Conservation (phyloP, 2,329 filamentous ascomycete species). For the Diaporthe ampelina region DNA sequence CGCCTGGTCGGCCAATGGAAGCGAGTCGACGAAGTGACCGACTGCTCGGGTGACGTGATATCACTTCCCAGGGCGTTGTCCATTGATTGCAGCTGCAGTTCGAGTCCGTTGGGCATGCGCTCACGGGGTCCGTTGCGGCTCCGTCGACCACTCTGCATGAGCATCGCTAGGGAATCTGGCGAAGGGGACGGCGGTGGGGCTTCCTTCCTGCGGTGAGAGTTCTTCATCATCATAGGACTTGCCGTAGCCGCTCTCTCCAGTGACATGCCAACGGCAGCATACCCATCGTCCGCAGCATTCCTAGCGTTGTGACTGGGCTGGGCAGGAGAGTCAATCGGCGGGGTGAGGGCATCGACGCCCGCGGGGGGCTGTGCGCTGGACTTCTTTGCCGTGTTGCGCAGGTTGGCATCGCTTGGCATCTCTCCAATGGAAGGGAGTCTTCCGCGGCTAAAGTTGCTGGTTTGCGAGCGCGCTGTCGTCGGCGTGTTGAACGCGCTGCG, state of each 20-base stretch:
- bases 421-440: constrained; percentile 86
- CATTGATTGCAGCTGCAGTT: constrained; percentile 74
- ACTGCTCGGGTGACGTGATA: constrained; percentile 70
- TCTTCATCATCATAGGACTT: constrained; percentile 74
- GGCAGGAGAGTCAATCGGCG: constrained; percentile 43
- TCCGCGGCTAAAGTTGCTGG: constrained; percentile 71
- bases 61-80: constrained; percentile 66
- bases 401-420: constrained; percentile 59
- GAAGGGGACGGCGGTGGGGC: constrained; percentile 77
- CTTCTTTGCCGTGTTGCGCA: constrained; percentile 49
- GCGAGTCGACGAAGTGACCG: constrained; percentile 65
- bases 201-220: constrained; percentile 60
- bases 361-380: constrained; percentile 35
- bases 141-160: constrained; percentile 71
- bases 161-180: constrained; percentile 72
- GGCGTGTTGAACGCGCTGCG: constrained; percentile 79
- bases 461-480: constrained; percentile 73
- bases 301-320: constrained; percentile 52
- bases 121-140: constrained; percentile 80
- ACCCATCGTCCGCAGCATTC: constrained; percentile 58
- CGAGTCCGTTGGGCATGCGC: constrained; percentile 79
- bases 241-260: constrained; percentile 77
- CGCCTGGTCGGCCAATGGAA: constrained; percentile 69
- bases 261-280: constrained; percentile 59
- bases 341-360: constrained; percentile 34